A percentile compares a stretch with the other conserved stretches of the same genome.
Conservation (phyloP, 2,329 filamentous ascomycete species). For the Arthrobotrys entomopaga region DNA sequence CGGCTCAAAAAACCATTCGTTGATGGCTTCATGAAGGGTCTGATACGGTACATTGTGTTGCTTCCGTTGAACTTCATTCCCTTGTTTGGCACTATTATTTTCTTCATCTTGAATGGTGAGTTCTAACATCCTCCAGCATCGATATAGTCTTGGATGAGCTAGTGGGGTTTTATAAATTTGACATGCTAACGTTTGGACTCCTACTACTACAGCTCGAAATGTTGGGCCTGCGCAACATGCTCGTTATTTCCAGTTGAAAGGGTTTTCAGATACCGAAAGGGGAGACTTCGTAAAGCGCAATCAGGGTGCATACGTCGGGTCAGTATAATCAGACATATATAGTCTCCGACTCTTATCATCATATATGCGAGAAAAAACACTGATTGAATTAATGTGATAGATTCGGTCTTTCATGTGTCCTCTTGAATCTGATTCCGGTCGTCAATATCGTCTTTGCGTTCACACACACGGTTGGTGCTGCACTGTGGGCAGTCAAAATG, state of each 20-base stretch:
- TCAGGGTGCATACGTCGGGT: conserved; percentile 82
- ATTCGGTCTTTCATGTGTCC: conserved; percentile 77
- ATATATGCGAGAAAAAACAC: background rate
- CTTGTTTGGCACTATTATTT: conserved; percentile 82
- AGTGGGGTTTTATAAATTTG: background rate
- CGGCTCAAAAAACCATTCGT: conserved; percentile 68
- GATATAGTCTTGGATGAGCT: background rate
- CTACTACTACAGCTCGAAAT: conserved; percentile 59
- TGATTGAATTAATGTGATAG: conserved; percentile 64
- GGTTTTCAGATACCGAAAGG: conserved; percentile 74
- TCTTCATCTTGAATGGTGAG: conserved; percentile 78
- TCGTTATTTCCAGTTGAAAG: conserved; percentile 91
- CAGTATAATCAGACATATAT: background rate
- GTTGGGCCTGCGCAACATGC: conserved; percentile 68
- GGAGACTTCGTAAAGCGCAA: conserved; percentile 76
- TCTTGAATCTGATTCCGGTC: conserved; percentile 86
- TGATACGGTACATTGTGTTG: conserved; percentile 84
- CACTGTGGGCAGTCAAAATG: conserved; percentile 91
- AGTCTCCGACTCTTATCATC: background rate
- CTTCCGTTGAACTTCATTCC: conserved; percentile 93
- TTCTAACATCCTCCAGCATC: background rate
- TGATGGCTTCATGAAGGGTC: conserved; percentile 67
- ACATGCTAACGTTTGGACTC: background rate
- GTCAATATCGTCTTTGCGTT: conserved; percentile 85
- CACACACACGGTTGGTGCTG: conserved; percentile 90